Conservation (phyloP, 2,329 filamentous ascomycete species). For the Aspergillus sp. region DNA sequence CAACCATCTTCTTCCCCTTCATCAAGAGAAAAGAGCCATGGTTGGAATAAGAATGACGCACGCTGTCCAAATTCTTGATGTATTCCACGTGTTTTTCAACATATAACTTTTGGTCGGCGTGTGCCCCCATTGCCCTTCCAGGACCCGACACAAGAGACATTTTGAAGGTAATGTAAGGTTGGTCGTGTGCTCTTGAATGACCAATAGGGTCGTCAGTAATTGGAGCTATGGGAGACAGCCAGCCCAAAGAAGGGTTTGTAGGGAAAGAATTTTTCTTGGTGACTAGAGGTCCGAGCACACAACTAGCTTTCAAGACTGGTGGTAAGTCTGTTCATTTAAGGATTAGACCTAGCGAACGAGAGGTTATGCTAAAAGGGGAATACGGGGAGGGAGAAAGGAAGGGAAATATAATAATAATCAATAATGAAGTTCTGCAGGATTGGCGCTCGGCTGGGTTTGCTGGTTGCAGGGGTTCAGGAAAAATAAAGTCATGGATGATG, state of each 20-base stretch:
- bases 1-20: conserved; percentile 22
- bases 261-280: not conserved
- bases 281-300: not conserved
- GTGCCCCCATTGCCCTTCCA: conserved; percentile 49
- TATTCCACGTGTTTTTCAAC: conserved; percentile 79
- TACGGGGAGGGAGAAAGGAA: not conserved
- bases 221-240: not conserved
- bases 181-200: not conserved
- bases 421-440: not conserved
- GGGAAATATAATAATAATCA: not conserved
- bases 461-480: not conserved
- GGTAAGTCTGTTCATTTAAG: too few species aligned
- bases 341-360: not conserved
- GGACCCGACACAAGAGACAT: conserved; percentile 64
- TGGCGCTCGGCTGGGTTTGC: too few species aligned
- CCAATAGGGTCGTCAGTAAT: not conserved
- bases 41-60: conserved; percentile 47
- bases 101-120: conserved; percentile 52
- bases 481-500: not conserved
- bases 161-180: not conserved
- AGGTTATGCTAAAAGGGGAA: not conserved
- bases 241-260: not conserved
- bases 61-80: conserved; percentile 86
- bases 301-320: not conserved
- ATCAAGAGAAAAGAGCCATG: conserved; percentile 18